Evolutionary conservation across 1,284 basidiomycete species (phyloP).

Genomic region (Exobasidium rhododendri): DNA sequence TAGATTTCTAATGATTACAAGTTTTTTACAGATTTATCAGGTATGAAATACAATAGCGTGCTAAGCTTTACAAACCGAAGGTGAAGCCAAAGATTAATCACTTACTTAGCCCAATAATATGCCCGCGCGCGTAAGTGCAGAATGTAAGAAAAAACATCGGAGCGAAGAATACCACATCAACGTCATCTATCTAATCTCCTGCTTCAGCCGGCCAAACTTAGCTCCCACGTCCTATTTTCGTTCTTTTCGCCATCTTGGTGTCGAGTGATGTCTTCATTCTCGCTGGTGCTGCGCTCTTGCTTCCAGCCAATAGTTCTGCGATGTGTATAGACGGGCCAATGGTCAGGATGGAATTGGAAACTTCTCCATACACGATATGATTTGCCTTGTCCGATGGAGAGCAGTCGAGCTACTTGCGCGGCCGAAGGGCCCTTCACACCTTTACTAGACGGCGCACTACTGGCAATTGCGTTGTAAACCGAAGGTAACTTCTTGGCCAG

Average conservation of each 20-base stretch:
- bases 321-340: slow-evolving; percentile 83
- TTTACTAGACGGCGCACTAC: slow-evolving; percentile 24
- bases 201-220: slow-evolving; percentile 27
- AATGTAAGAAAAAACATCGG: too few relatives aligned
- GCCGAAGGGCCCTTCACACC: slow-evolving; percentile 56
- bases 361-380: slow-evolving; percentile 71
- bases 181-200: too few relatives aligned
- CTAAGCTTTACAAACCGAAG: too few relatives aligned
- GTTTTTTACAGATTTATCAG: too few relatives aligned
- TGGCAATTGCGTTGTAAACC: slow-evolving; percentile 63
- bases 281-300: slow-evolving; percentile 17
- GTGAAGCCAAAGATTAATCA: too few relatives aligned
- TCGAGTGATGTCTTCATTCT: slow-evolving; percentile 39
- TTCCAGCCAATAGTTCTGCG: slow-evolving; percentile 79
- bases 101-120: too few relatives aligned
- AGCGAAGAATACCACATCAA: too few relatives aligned
- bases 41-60: too few relatives aligned
- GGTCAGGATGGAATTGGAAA: slow-evolving; percentile 71
- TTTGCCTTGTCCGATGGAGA: slow-evolving; percentile 62
- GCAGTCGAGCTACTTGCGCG: slow-evolving; percentile 61
- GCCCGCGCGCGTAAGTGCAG: too few relatives aligned
- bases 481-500: slow-evolving; percentile 28
- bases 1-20: too few relatives aligned
- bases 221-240: slow-evolving; percentile 49
- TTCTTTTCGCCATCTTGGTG: slow-evolving; percentile 35